Base-by-base conservation (phyloP, 2,329 filamentous ascomycete genomes). In the Rachicladosporium sp. region DNA sequence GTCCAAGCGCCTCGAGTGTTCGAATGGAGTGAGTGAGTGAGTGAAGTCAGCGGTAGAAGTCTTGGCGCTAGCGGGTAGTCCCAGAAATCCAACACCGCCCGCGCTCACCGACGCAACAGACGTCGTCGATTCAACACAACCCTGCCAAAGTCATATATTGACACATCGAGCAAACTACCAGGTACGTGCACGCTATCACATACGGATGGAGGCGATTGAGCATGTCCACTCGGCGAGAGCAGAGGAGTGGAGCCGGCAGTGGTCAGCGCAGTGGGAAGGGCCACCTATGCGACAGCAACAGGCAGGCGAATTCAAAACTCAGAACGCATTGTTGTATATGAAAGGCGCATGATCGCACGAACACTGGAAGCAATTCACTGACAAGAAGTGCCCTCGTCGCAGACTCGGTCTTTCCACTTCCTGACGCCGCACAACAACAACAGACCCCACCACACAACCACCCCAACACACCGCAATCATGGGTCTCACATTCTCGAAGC, bases 401-500 rank as follows among this genome's bases (percentile, higher is more conserved):
- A 36, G 12, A 41, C 38, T 11, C 27, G 30, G 37, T 35, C 35
- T 41, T 34, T 30, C 37, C 34, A 30, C 34, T 41, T 41, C 37
- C 34, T 33, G 30, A 21, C 34, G 33, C 38, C 29, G 15, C 12
- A 15, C 32, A 40, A 23, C 29, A 21, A 36, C 34, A 41, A 30
- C 34, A 31, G 34, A 31, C 29, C 11, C 31, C 29, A 36, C 35
- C 38, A 19, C 15, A 19, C 15, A 19, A 19, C 33, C 38, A 33
- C 35, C 34, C 33, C 34, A 41, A 59, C 64, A 48, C 35, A 54
- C 67, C 73, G 74, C 75, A 72, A 81, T 62, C 52, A 96, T 96
- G 89, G 89, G 89, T 69, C 83, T 82, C 59, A 82, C 85, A 67
- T 74, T 95, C 64, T 93, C 86, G 56, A 94, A 93, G 71, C 80